Evolutionary conservation across 768 basidiomycete species (phyloP), one percentile per base, ranked within the genome.

Genomic region (Amanita brunnescens): DNA sequence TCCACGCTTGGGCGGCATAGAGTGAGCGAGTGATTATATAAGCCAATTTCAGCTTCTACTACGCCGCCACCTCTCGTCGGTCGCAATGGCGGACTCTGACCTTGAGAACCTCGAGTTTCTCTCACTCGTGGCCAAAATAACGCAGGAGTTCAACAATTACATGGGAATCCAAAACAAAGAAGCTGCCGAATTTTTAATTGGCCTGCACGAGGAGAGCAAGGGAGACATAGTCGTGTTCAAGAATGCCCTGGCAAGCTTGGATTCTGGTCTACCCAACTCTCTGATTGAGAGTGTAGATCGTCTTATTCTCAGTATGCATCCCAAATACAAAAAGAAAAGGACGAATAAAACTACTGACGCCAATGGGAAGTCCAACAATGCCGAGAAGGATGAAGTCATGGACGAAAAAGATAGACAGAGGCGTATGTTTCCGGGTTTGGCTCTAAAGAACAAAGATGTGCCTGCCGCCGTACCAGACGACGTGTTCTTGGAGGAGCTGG

Each of bases 211-310:
- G 57, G 68, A 87, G 58, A 85, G 86, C 63, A 86, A 85, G 62
- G 70, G 69, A 57, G 83, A 80, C 55, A 74, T 92, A 46, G 70
- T 74, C 6, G 80, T 81, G 42, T 99, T 98, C 79, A 90, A 91
- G 70, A 62, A 67, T 43, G 85, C 88, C 64, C 78, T 98, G 40
- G 74, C 76, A 49, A 83, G 85, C 54, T 73, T 79, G 54, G 91
- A 83, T 18, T 88, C 90, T 16, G 82, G 81, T 56, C 93, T 97
- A 61, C 86, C 92, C 3, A 89, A 90, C 55, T 89, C 89, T 23
- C 89, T 97, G 63, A 70, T 95, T 52, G 87, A 93, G 65, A 94
- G 86, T 61, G 80, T 98, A 30, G 95, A 99, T 70, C 87, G 96
- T 16, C 80, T 98, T 47, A 91, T 99, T 58, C 79, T 96, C 49